Evolutionary conservation across 331 rosid genomes (phyloP), one percentile per base, ranked within the genome.

Genomic region (Quercus tomentella): DNA sequence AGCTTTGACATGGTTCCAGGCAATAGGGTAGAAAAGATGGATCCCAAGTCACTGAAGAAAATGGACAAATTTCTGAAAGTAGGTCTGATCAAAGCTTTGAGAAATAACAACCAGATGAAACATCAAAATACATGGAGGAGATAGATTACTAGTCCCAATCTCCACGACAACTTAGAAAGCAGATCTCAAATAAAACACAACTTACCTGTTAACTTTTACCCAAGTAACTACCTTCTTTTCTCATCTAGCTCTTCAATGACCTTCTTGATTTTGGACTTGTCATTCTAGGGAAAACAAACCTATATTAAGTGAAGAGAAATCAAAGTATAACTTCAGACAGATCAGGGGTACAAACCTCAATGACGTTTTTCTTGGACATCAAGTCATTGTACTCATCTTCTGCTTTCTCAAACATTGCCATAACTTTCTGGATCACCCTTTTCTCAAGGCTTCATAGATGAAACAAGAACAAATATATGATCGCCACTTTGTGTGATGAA

Each of bases 401-500:
- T 76, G 99, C 99, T 91, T 93, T 95, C 91, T 95, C 99, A 82
- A 95, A 95, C 99, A 95, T 93, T 58, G 99, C 98, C 97, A 93
- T 95, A 23, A 95, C 99, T 87, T 95, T 95, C 90, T 95, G 93
- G 85, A 93, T 95, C 83, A 95, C 97, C 90, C 99, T 89, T 90
- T 93, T 95, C 89, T 95, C 99, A 74, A 95, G 99, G 89, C 99
- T 94, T 82, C 85, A 87, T 17, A 57, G 49, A 74, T 26, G 56
- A 41, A 68, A 30, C 60, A 81, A 63, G 18, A 69, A 22, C 57
- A 52, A 26, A 26, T 68, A 18, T 49, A 51, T 65, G 72, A 80
- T 82, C 67, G 61, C 12, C 15, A 77, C 66, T 71, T 60, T 22
- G 72, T 37, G 23, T 70, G 72, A 77, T 28, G 66, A 63, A 84